A percentile compares a stretch with the other conserved stretches of the same genome.
phyloP scores from a whole-genome alignment of 1,284 basidiomycete species.

The Moesziomyces sp. region DNA sequence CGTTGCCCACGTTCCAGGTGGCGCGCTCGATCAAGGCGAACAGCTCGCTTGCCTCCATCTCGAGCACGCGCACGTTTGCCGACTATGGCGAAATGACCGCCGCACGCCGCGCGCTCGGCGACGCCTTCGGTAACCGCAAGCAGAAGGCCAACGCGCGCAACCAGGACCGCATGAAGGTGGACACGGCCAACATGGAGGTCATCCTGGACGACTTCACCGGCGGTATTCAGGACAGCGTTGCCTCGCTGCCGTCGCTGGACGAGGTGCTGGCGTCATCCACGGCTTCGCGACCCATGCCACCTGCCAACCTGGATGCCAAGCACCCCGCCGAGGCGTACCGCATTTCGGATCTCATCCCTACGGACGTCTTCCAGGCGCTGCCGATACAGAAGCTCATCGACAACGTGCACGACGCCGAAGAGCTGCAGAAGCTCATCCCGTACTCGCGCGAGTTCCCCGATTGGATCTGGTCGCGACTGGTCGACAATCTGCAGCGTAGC shows the following conservation, averaged over 20 bases:
- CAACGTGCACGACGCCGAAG: constrained; percentile 25
- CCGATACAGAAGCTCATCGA: constrained; percentile 49
- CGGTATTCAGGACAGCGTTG: constrained; percentile 53
- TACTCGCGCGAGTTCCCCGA: constrained; percentile 41
- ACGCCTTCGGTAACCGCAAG: constrained; percentile 66
- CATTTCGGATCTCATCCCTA: constrained; percentile 53
- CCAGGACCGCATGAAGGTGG: constrained; percentile 66
- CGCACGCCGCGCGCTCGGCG: constrained; percentile 61
- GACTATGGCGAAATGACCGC: constrained; percentile 50
- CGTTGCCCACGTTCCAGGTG: constrained; percentile 61
- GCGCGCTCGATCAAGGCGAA: constrained; percentile 58
- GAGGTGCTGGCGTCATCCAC: constrained; percentile 50
- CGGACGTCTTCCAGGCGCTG: constrained; percentile 44
- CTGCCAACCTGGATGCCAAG: constrained; percentile 56
- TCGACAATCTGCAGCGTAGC: constrained; percentile 44
- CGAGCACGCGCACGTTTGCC: constrained; percentile 37
- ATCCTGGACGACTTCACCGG: constrained; percentile 60
- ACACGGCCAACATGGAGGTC: constrained; percentile 62
- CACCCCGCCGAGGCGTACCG: constrained; percentile 62
- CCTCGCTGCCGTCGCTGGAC: constrained; percentile 47
- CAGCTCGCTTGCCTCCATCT: constrained; percentile 49
- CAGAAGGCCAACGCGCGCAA: constrained; percentile 61
- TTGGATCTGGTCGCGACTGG: constrained; percentile 40
- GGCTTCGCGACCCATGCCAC: constrained; percentile 57
- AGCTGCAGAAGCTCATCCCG: constrained; percentile 33